Conservation (phyloP, 495 filamentous ascomycete species). For the Amniculicola lignicola region DNA sequence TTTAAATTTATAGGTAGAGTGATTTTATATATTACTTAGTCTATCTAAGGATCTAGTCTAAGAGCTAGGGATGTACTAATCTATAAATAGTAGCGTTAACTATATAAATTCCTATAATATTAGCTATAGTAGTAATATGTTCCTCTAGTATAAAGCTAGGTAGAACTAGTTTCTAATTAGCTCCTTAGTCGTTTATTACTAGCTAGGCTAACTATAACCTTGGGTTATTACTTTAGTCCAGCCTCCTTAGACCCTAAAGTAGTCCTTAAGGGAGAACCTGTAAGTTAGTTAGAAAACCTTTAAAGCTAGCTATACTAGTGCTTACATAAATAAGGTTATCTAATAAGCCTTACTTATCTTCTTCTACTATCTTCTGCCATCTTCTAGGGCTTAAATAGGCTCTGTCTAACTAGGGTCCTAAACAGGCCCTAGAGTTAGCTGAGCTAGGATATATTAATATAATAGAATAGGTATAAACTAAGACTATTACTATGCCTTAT, state of each 20-base stretch:
- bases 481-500: slow-evolving; percentile 4
- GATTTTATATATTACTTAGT: background rate
- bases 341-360: slow-evolving; percentile 18
- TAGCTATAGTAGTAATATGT: slow-evolving; percentile 6
- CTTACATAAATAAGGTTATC: slow-evolving; percentile 13
- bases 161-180: background rate
- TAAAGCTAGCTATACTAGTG: slow-evolving; percentile 15
- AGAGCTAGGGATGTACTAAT: slow-evolving; percentile 13
- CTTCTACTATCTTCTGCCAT: slow-evolving; percentile 10
- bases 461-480: slow-evolving; percentile 13
- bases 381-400: slow-evolving; percentile 6
- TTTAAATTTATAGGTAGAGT: background rate
- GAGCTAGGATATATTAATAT: slow-evolving; percentile 1
- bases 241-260: slow-evolving; percentile 1
- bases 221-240: slow-evolving; percentile 3
- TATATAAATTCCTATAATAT: slow-evolving; percentile 11
- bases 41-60: slow-evolving; percentile 7
- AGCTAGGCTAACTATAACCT: background rate
- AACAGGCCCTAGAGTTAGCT: slow-evolving; percentile 11
- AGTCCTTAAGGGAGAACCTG: slow-evolving; percentile 6
- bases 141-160: slow-evolving; percentile 8
- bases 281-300: slow-evolving; percentile 19
- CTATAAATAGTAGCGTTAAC: slow-evolving; percentile 10
- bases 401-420: slow-evolving; percentile 13
- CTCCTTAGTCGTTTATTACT: background rate